Evolutionary conservation across 202 grass and related monocot genomes (phyloP).

Genomic region (Zizania palustris): DNA sequence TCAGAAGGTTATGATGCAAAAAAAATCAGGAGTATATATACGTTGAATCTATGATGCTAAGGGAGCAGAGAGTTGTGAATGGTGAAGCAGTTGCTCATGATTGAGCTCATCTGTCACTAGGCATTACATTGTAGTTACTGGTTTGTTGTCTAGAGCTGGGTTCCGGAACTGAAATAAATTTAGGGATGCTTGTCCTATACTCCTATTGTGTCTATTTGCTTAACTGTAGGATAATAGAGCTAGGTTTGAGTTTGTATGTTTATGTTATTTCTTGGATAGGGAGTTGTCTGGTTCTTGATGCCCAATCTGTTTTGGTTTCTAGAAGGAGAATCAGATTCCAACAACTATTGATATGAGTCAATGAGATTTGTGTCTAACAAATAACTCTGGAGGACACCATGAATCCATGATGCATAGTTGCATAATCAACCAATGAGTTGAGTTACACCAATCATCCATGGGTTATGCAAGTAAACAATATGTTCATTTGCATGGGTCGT

Average conservation of each 20-base stretch:
- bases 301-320: constrained; percentile 23
- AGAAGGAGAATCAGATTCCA: constrained; percentile 20
- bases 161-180: neutral
- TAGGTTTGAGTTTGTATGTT: neutral
- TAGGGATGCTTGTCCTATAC: constrained; percentile 6
- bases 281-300: constrained; percentile 32
- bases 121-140: constrained; percentile 7
- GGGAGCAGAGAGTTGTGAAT: constrained; percentile 20
- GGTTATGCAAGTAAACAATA: constrained; percentile 29
- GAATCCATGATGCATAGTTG: constrained; percentile 12
- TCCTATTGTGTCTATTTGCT: neutral
- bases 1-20: constrained; percentile 4
- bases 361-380: constrained; percentile 24
- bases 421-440: neutral
- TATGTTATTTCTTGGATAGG: neutral
- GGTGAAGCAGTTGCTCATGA: neutral
- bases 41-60: neutral
- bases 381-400: neutral
- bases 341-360: constrained; percentile 23
- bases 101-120: neutral
- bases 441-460: constrained; percentile 18
- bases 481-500: constrained; percentile 7
- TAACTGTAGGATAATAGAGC: neutral
- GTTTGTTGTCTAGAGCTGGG: constrained; percentile 16
- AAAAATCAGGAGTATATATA: constrained; percentile 8